Evolutionary conservation across 352 stramenopile genomes (phyloP).

Genomic region (Pythium dissotocum): DNA sequence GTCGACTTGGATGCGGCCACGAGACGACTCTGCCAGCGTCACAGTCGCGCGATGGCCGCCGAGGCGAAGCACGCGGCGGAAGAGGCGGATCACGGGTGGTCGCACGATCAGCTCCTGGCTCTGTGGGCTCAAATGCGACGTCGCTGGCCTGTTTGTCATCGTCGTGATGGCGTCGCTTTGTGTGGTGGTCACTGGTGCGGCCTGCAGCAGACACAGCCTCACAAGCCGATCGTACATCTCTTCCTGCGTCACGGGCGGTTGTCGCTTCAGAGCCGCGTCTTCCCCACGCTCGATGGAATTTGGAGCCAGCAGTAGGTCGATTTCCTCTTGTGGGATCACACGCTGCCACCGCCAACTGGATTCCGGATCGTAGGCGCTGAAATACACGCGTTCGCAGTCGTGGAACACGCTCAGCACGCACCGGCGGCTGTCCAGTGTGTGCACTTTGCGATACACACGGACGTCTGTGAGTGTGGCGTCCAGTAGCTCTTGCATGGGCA

Average conservation of each 20-base stretch:
- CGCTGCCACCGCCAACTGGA: slow-evolving; percentile 54
- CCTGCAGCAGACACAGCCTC: slow-evolving; percentile 50
- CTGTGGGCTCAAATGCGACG: not conserved
- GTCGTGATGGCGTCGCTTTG: not conserved
- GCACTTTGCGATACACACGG: slow-evolving; percentile 58
- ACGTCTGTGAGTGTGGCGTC: slow-evolving; percentile 65
- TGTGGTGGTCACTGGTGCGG: not conserved
- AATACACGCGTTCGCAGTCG: slow-evolving; percentile 68
- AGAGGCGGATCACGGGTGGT: slow-evolving; percentile 50
- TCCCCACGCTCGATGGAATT: slow-evolving; percentile 53
- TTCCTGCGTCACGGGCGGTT: slow-evolving; percentile 39
- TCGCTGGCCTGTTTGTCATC: not conserved
- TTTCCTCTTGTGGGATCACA: slow-evolving; percentile 50
- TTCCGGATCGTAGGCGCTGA: slow-evolving; percentile 63
- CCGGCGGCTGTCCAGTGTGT: slow-evolving; percentile 41
- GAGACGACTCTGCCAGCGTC: slow-evolving; percentile 64
- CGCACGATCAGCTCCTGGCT: slow-evolving; percentile 43
- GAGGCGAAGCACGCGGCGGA: slow-evolving; percentile 48
- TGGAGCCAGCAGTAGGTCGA: slow-evolving; percentile 61
- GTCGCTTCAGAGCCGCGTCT: slow-evolving; percentile 27
- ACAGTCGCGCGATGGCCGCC: slow-evolving; percentile 48
- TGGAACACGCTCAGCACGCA: slow-evolving; percentile 73
- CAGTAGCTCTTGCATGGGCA: slow-evolving; percentile 50
- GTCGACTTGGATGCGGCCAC: slow-evolving; percentile 62
- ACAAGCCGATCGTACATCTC: slow-evolving; percentile 76